A percentile compares a stretch with the other conserved stretches of the same genome.
phyloP scores from a whole-genome alignment of 2,329 filamentous ascomycete species.

The Pyricularia sp. region DNA sequence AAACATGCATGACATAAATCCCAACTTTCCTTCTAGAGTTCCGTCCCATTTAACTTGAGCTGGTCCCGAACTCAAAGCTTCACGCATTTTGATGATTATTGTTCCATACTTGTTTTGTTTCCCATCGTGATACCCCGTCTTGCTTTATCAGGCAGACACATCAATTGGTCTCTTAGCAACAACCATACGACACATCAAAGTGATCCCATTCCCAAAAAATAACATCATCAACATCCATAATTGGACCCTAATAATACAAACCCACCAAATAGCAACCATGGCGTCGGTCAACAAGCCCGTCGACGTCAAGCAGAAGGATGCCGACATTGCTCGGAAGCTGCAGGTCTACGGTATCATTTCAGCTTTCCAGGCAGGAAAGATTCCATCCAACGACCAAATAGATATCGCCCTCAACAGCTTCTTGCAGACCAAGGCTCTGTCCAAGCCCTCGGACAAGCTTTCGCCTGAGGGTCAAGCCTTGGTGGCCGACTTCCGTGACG shows the following conservation, averaged over 20 bases:
- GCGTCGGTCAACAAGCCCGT: constrained; percentile 56
- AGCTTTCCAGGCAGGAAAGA: constrained; percentile 81
- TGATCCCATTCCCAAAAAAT: neutral
- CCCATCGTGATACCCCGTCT: neutral
- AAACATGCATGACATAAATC: neutral
- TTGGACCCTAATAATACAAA: neutral
- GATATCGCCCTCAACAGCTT: constrained; percentile 89
- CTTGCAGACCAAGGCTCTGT: constrained; percentile 56
- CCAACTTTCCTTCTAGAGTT: neutral
- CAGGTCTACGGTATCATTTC: constrained; percentile 82
- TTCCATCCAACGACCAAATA: constrained; percentile 91
- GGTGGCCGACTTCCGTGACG: constrained; percentile 61
- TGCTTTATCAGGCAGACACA: neutral
- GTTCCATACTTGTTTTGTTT: neutral
- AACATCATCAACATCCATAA: neutral
- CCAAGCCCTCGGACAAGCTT: constrained; percentile 60
- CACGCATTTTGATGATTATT: neutral
- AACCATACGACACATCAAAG: neutral
- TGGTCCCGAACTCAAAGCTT: neutral
- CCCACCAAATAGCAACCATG: neutral
- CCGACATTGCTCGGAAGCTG: constrained; percentile 83
- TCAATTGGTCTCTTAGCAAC: neutral
- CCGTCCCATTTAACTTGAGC: neutral
- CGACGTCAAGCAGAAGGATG: constrained; percentile 64
- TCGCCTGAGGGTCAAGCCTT: constrained; percentile 73